phyloP scores from a whole-genome alignment of 202 grass and related monocot genomes.

The Saccharum hybrid region DNA sequence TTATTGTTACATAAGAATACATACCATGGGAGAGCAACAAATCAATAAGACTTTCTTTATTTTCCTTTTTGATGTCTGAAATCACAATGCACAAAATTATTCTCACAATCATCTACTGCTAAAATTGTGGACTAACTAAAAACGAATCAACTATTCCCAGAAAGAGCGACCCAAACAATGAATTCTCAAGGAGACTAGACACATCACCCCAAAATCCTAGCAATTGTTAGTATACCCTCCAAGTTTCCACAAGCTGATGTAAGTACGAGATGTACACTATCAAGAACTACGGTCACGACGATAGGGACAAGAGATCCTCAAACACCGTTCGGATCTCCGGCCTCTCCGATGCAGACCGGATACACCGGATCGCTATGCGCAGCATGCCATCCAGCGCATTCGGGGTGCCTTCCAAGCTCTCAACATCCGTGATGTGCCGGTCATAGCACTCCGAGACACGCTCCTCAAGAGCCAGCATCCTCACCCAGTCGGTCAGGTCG shows the following conservation, averaged over 20 bases:
- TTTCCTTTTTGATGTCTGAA: slow-evolving; percentile 45
- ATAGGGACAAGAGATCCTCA: slow-evolving; percentile 74
- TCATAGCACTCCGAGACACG: slow-evolving; percentile 77
- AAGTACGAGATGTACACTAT: slow-evolving; percentile 72
- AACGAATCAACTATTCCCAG: slow-evolving; percentile 54
- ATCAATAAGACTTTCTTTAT: slow-evolving; percentile 40
- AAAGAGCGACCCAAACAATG: slow-evolving; percentile 44
- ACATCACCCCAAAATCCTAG: slow-evolving; percentile 47
- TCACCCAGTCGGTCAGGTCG: slow-evolving; percentile 92
- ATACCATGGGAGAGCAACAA: slow-evolving; percentile 24
- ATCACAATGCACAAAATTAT: slow-evolving; percentile 51
- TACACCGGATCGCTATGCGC: slow-evolving; percentile 70
- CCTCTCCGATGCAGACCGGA: slow-evolving; percentile 73
- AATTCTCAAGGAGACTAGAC: slow-evolving; percentile 38
- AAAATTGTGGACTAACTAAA: slow-evolving; percentile 49
- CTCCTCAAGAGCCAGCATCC: slow-evolving; percentile 66
- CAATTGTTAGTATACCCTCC: slow-evolving; percentile 57
- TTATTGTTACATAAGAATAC: not conserved
- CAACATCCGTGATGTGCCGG: slow-evolving; percentile 40
- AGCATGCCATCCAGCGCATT: slow-evolving; percentile 72
- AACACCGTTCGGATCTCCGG: slow-evolving; percentile 81
- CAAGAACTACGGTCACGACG: slow-evolving; percentile 27
- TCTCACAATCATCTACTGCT: slow-evolving; percentile 48
- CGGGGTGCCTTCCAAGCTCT: slow-evolving; percentile 33
- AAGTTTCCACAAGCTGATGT: slow-evolving; percentile 23